Evolutionary conservation across 2,329 filamentous ascomycete species (phyloP).

Genomic region (Exophiala oligosperma): DNA sequence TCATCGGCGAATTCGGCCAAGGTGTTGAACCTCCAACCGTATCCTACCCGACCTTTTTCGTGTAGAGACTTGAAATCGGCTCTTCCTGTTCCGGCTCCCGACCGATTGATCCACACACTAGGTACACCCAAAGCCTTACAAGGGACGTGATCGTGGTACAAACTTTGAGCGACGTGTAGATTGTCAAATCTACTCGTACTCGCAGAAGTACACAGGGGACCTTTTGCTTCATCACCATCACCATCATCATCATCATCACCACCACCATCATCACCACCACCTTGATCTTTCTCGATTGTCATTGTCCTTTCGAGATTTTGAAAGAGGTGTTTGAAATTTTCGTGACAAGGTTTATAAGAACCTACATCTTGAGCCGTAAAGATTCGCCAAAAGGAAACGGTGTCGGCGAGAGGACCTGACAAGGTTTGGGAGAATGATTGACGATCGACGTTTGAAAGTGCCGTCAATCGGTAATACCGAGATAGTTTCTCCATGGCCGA

Average conservation of each 20-base stretch:
- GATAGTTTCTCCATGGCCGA: slow-evolving; percentile 50
- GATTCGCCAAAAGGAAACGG: slow-evolving; percentile 59
- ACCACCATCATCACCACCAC: slow-evolving; percentile 26
- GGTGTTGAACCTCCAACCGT: slow-evolving; percentile 59
- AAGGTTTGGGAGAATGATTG: slow-evolving; percentile 51
- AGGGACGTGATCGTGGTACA: slow-evolving; percentile 66
- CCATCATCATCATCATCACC: too few relatives aligned
- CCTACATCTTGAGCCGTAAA: slow-evolving; percentile 72
- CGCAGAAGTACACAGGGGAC: slow-evolving; percentile 40
- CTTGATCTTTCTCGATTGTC: slow-evolving; percentile 41
- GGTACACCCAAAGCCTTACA: slow-evolving; percentile 60
- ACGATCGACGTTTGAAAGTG: slow-evolving; percentile 58
- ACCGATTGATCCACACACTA: slow-evolving; percentile 65
- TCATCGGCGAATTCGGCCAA: slow-evolving; percentile 62
- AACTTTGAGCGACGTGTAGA: slow-evolving; percentile 67
- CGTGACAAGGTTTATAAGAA: slow-evolving; percentile 64
- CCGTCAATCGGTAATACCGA: slow-evolving; percentile 55
- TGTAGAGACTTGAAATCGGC: slow-evolving; percentile 32
- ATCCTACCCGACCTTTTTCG: slow-evolving; percentile 43
- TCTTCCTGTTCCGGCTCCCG: slow-evolving; percentile 28
- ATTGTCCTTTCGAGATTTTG: slow-evolving; percentile 16
- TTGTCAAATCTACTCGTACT: slow-evolving; percentile 46
- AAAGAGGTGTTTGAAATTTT: slow-evolving; percentile 68
- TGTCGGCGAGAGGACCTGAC: slow-evolving; percentile 50
- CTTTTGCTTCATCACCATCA: too few relatives aligned